Evolutionary conservation across 2,329 filamentous ascomycete species (phyloP), one percentile per base, ranked within the genome.

Genomic region (Claviceps sp.): DNA sequence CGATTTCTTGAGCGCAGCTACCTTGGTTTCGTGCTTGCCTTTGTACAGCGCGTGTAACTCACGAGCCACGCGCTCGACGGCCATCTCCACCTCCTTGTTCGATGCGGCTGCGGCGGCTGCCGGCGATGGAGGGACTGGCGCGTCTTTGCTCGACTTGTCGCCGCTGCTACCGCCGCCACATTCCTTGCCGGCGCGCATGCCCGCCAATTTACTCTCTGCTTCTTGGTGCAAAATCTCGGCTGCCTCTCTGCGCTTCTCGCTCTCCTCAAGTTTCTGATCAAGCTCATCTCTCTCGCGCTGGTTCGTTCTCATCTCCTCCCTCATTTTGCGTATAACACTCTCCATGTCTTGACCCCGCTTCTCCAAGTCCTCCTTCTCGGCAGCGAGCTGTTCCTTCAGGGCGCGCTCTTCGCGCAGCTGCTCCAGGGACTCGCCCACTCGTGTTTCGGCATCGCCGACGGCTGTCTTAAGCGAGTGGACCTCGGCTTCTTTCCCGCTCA

Each of bases 21-120:
- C 91, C 72, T 98, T 98, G 56, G 84, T 88, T 72, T 97, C 91
- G 66, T 98, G 93, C 71, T 98, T 98, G 64, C 85, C 83, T 72
- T 96, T 97, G 77, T 98, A 98, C 11, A 95, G 77, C 0, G 84
- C 78, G 65, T 98, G 93, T 42, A 98, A 77, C 64, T 98, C 93
- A 34, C 89, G 80, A n/a, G 91, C 90, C 42, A 97, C 89, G 58
- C 90, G 89, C 68, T 95, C 89, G 22, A 91, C 85, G 1, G 86
- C 85, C 45, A 87, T 76, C 63, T 96, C 90, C 48, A 95, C 85
- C 57, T 95, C 89, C 58, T 71, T 65, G 60, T 70, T 66, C 54
- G 66, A 60, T 50, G 54, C 56, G 26, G 58, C 65, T 58, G 63
- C 69, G 22, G 61, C 54, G 56, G 69, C 71, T n/a, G 70, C 68